Percentiles rank a stretch among this genome's conserved stretches.
These are phyloP conservation scores for Capronia coronata DNA, from an alignment of 2,329 filamentous ascomycete species.

Conservation along the genomic window DNA sequence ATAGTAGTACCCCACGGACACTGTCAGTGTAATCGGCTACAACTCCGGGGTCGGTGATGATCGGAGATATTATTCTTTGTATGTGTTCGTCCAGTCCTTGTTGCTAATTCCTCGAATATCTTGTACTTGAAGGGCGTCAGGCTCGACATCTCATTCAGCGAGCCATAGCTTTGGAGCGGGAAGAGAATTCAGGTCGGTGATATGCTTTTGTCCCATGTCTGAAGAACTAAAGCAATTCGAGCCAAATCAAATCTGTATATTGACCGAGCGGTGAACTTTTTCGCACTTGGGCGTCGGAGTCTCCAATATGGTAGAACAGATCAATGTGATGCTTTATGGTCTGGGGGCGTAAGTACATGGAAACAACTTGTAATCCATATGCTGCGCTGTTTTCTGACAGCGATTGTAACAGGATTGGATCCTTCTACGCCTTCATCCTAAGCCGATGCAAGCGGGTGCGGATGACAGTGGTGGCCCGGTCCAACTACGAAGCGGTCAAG, in stretches of 20 bases:
- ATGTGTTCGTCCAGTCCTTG: too few relatives aligned
- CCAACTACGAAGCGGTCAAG: slow-evolving; percentile 42
- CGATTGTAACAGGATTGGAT: slow-evolving; percentile 44
- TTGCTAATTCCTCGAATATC: not conserved
- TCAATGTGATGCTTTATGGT: slow-evolving; percentile 47
- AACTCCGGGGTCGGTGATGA: too few relatives aligned
- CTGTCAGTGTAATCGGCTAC: too few relatives aligned
- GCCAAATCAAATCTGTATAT: too few relatives aligned
- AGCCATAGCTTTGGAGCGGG: not conserved
- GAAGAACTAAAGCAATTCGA: too few relatives aligned
- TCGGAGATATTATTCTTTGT: too few relatives aligned
- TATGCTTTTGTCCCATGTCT: too few relatives aligned
- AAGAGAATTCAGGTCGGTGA: too few relatives aligned
- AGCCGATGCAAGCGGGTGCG: slow-evolving; percentile 38
- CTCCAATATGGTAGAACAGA: slow-evolving; percentile 29
- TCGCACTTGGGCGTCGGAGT: not conserved
- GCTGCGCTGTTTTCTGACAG: too few relatives aligned
- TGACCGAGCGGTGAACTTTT: too few relatives aligned
- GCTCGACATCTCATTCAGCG: slow-evolving; percentile 8
- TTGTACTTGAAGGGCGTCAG: slow-evolving; percentile 12
- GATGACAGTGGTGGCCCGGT: slow-evolving; percentile 41
- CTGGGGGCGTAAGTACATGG: slow-evolving; percentile 46
- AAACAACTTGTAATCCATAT: not conserved
- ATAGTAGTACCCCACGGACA: too few relatives aligned
- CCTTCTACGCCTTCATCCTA: slow-evolving; percentile 53